Percentiles rank a stretch among this genome's conserved stretches.
phyloP scores from a whole-genome alignment of 140 eudicot genomes.

The Flaveria floridana region DNA sequence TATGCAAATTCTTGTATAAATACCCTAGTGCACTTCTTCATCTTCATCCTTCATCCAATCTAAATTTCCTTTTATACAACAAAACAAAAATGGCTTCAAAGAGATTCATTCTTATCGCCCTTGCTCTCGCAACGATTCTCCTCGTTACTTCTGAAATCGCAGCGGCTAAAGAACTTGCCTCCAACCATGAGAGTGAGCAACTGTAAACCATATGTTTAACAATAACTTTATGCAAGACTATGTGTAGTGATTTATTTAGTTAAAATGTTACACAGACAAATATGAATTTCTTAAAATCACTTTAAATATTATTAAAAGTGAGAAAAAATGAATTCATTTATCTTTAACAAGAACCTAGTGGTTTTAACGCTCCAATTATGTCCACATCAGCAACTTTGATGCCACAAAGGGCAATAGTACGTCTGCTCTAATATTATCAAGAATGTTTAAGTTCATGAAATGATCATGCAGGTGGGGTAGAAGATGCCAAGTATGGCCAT shows the following conservation, averaged over 20 bases:
- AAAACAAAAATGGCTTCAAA: conserved; percentile 37
- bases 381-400: no score
- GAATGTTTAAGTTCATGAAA: neutral
- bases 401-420: no score
- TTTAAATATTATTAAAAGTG: no score
- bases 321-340: no score
- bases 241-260: no score
- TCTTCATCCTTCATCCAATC: conserved; percentile 22
- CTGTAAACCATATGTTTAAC: neutral
- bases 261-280: no score
- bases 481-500: conserved; percentile 25
- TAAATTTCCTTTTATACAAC: neutral
- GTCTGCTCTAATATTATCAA: neutral
- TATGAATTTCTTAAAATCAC: no score
- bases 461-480: conserved; percentile 31
- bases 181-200: conserved; percentile 17
- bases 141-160: conserved; percentile 36
- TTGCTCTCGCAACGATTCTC: conserved; percentile 37
- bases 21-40: conserved; percentile 1
- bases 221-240: neutral
- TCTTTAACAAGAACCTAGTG: no score
- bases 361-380: no score
- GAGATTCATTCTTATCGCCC: conserved; percentile 28
- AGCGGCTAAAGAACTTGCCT: conserved; percentile 39
- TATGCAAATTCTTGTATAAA: neutral